Percentiles rank a stretch among this genome's conserved stretches.
Conservation (phyloP, 129 eudicot genomes). For the Calendula officinalis region DNA sequence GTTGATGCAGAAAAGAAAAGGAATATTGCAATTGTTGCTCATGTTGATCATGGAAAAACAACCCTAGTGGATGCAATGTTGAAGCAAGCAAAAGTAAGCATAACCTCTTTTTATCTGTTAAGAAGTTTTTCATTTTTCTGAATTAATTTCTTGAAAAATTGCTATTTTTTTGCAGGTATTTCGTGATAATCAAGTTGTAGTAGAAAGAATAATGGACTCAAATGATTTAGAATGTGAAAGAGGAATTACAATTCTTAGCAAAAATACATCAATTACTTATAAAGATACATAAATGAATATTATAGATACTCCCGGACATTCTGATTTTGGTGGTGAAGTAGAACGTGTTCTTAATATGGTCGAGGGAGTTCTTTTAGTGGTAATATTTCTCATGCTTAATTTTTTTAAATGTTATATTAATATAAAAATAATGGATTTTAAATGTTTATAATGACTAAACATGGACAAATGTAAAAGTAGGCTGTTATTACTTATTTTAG, state of each 20-base stretch:
- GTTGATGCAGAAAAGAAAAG: constrained; percentile 58
- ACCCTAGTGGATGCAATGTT: constrained; percentile 94
- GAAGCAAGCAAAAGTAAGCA: constrained; percentile 92
- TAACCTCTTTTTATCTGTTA: too few relatives aligned
- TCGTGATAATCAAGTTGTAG: constrained; percentile 92
- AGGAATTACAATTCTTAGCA: constrained; percentile 96
- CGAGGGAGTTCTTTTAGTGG: constrained; percentile 97
- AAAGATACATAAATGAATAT: constrained; percentile 89
- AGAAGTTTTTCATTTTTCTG: neutral
- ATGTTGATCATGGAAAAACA: constrained; percentile 99
- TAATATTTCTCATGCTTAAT: too few relatives aligned
- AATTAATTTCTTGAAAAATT: neutral
- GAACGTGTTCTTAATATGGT: constrained; percentile 98
- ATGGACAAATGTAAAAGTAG: too few relatives aligned
- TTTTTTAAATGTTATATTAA: too few relatives aligned
- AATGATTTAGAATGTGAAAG: constrained; percentile 98
- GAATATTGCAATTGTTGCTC: constrained; percentile 98
- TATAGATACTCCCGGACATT: constrained; percentile 97
- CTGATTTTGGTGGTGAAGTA: constrained; percentile 99
- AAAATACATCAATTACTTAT: constrained; percentile 89
- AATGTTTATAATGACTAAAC: too few relatives aligned
- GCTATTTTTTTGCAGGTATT: constrained; percentile 67
- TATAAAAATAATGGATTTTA: too few relatives aligned
- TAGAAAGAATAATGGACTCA: constrained; percentile 99
- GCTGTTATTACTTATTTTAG: too few relatives aligned